Base-by-base conservation (phyloP, 495 filamentous ascomycete genomes). In the Neurospora sublineolata region DNA sequence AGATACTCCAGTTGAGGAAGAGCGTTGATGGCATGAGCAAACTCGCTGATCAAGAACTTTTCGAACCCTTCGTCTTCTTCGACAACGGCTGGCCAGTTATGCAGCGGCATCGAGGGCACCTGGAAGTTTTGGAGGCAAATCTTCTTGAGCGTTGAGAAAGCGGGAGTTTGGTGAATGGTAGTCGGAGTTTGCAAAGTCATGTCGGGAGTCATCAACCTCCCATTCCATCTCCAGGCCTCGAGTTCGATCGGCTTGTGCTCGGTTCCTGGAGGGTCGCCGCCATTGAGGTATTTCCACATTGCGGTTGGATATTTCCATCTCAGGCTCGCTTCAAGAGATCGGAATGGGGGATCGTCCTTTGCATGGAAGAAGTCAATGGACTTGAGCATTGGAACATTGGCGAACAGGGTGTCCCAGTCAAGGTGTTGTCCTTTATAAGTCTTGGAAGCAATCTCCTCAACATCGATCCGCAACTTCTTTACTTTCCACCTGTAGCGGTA, bases 191-290 rank as follows among this genome's bases (percentile, higher is more conserved):
- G 78, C 12, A 91, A 76, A 44, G 86, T 77, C 37, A 82, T 73
- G n/a, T 77, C 77, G 1, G 83, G 80, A 10, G 86, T 83, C 72
- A 86, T 84, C 64, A 91, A 83, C n/a, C 89, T 86, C 40, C 86
- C 80, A 74, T 91, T 94, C 93, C 94, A 97, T 39, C 88, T 88
- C 91, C 92, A 97, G 69, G 85, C 88, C 38, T 81, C 83, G 37
- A 97, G 86, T 41, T 77, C 77, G 12, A 85, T 79, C 3, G 71
- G 68, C 2, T 60, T 58, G 14, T 44, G 44, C n/a, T 69, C 71
- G 10, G 23, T 58, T 60, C 38, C 69, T 36, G 38, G 18, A 36
- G 69, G 14, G 14, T 27, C 37, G 1, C 40, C 64, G 37, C 70
- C 70, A 8, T 81, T 78, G 38, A 93, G 81, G 1, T 86, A 82